Conservation (phyloP, 2,329 filamentous ascomycete species). For the Aspergillaceae sp. region DNA sequence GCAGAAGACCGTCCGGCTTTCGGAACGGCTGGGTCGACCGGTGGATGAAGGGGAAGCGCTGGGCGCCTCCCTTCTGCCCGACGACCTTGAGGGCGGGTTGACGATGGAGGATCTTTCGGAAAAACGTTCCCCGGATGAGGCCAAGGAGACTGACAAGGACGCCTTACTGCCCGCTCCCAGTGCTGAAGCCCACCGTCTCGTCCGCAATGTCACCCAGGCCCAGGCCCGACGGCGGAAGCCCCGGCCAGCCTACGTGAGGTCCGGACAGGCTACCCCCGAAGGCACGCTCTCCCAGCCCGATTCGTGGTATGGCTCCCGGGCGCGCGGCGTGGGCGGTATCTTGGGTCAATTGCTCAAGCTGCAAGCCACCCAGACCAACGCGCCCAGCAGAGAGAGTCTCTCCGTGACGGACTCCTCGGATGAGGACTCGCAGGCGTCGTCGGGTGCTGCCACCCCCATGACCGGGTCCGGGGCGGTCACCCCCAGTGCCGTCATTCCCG, state of each 20-base stretch:
- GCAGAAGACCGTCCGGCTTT: constrained; percentile 20
- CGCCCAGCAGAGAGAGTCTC: constrained; percentile 17
- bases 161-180: constrained; percentile 13
- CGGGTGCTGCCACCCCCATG: constrained; percentile 21
- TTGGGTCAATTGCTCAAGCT: constrained; percentile 64
- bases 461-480: constrained; percentile 10
- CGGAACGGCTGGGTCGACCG: constrained; percentile 24
- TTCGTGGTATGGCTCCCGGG: constrained; percentile 15
- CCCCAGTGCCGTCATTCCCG: constrained; percentile 6
- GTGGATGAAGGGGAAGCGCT: constrained; percentile 24
- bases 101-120: constrained; percentile 15
- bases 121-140: constrained; percentile 12
- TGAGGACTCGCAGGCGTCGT: constrained; percentile 12
- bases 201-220: constrained; percentile 26
- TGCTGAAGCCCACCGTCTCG: constrained; percentile 31
- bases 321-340: constrained; percentile 47
- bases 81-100: constrained; percentile 20
- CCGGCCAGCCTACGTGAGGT: constrained; percentile 24
- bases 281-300: constrained; percentile 12
- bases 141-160: constrained; percentile 13
- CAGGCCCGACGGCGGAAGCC: constrained; percentile 21
- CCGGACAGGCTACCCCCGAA: constrained; percentile 25
- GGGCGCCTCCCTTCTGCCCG: constrained; percentile 20
- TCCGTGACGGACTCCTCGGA: constrained; percentile 24
- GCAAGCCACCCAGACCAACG: constrained; percentile 46